Base-by-base conservation (phyloP, 305 asterid species). In the Rubia balearica region DNA sequence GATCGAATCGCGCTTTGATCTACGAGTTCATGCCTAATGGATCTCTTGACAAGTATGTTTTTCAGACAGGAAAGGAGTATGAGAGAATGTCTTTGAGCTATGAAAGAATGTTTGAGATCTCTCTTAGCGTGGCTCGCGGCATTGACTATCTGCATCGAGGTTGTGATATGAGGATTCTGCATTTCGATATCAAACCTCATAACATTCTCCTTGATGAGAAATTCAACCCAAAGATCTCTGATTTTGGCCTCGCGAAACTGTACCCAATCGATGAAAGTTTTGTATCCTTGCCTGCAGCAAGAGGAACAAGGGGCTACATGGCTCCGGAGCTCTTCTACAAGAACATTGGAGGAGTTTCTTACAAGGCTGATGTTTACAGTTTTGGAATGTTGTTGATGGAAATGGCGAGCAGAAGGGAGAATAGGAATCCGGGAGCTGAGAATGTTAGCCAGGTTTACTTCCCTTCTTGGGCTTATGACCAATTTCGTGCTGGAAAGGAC, bases 321-420 rank as follows among this genome's bases (percentile, higher is more conserved):
- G 79, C 79, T 65, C 79, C 79, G 12, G 79, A 76, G 16, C 11
- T 76, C 66, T 76, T 76, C 61, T 76, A 76, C 76, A 76, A 76
- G 43, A 76, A 75, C 41, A 63, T 73, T 7, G 83, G 83, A 21
- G 81, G 77, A 45, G 60, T 79, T 6, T 71, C 85, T 1, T 36
- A 65, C 40, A 86, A 78, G 51, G 81, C 81, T n/a, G 86, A 86
- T 67, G 83, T 83, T 12, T 83, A 85, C 59, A 82, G 85, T 61
- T 85, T 72, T 4, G 90, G 90, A 8, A 83, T 81, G 87, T 8
- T 83, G 83, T 61, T 81, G 71, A 68, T 81, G 76, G 85, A 85
- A 75, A 81, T 83, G 86, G 83, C 71, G 0, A 73, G 75, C 61
- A 78, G 77, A 65, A 61, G 78, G 40, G 68, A 72, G 63, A 67